Conservation (phyloP, 1,139 yeast species). For the Taphrina betulina region DNA sequence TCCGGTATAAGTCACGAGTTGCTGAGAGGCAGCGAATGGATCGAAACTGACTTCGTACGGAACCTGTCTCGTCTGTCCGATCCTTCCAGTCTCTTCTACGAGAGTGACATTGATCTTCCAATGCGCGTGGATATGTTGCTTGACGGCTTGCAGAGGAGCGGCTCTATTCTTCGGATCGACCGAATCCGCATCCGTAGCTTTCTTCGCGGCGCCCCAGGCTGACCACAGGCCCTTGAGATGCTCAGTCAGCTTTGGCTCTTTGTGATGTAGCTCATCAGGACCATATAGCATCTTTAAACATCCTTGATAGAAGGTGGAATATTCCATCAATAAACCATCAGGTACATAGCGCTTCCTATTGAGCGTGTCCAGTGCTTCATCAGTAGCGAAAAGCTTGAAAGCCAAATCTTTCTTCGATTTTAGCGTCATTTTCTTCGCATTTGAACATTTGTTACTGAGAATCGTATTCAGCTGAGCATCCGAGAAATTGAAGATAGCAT, state of each 20-base stretch:
- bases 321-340: conserved; percentile 27
- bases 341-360: conserved; percentile 29
- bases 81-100: conserved; percentile 8
- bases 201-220: conserved; percentile 20
- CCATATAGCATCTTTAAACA: conserved; percentile 28
- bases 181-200: background rate
- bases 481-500: conserved; percentile 22
- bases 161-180: background rate
- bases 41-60: conserved; percentile 20
- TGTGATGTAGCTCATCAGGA: conserved; percentile 18
- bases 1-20: conserved; percentile 5
- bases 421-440: conserved; percentile 9
- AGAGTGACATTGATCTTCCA: conserved; percentile 29
- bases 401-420: conserved; percentile 27
- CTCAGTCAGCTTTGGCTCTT: conserved; percentile 24
- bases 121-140: conserved; percentile 10
- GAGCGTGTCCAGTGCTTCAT: conserved; percentile 25
- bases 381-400: conserved; percentile 24
- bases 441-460: conserved; percentile 13
- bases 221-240: conserved; percentile 22
- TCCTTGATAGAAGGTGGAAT: conserved; percentile 26
- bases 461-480: conserved; percentile 25
- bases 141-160: conserved; percentile 6
- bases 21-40: conserved; percentile 25
- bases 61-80: background rate